Base-by-base conservation (phyloP, 2,329 filamentous ascomycete genomes). In the Talaromyces pinophilus region DNA sequence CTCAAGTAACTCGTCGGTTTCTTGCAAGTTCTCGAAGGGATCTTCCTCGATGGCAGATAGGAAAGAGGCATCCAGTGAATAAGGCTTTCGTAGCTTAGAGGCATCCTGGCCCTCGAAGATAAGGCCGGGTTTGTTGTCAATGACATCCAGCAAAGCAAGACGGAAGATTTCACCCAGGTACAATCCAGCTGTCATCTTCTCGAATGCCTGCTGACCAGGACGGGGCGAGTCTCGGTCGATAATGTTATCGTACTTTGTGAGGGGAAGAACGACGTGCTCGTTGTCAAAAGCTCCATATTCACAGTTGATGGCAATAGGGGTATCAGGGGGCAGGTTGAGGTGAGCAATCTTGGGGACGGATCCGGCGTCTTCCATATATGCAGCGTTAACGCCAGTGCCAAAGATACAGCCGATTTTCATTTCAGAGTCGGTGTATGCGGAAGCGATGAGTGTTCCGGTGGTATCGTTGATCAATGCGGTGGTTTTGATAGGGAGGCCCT, bases 341-440 rank as follows among this genome's bases (percentile, higher is more conserved):
- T 97, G 88, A 11, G 91, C 92, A 64, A 99, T 87, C 85, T 99
- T 99, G 70, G 93, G 94, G 70, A 99, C 92, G 13, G 90, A 92
- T 70, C 92, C 93, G 70, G 88, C 92, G 74, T 96, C 82, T 81
- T 99, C 95, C 91, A 99, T 96, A 83, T 99, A 99, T 46, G 95
- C 95, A 48, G 94, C 95, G 75, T 99, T 99, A 82, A 95, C 97
- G 67, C 95, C 95, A 13, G 95, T 99, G 73, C 95, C 95, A 74
- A 99, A 99, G 76, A 99, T 99, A 80, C 94, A 97, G 65, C 95
- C 95, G 74, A 98, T 95, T 81, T 89, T 93, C 87, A 97, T 96
- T 72, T 89, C 88, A 55, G 89, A 83, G 77, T 99, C 93, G n/a
- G 94, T 98, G 81, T 99, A 99, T 35, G 92, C 90, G 30, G 94